These are phyloP conservation scores for Monosporozyma aerobia DNA, from an alignment of 805 yeast genomes.

Conservation along the genomic window DNA sequence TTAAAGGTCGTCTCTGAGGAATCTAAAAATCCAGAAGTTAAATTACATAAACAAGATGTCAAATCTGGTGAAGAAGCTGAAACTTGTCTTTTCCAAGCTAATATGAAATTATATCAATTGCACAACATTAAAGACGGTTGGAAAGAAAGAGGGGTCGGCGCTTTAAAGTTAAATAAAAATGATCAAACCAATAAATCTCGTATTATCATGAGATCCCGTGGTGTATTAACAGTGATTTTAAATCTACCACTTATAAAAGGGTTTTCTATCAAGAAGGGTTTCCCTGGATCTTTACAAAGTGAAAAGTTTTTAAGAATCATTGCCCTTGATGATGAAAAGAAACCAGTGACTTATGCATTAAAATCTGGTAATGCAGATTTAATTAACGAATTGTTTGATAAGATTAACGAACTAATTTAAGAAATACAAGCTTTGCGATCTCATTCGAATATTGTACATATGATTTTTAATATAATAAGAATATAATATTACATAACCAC, in stretches of 20 bases:
- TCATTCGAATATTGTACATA: neutral
- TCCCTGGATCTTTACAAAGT: constrained; percentile 74
- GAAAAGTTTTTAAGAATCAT: constrained; percentile 77
- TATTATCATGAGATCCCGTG: constrained; percentile 85
- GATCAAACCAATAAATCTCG: constrained; percentile 42
- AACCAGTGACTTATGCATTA: constrained; percentile 77
- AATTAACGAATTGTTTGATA: constrained; percentile 48
- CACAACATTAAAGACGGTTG: constrained; percentile 65
- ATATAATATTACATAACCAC: neutral
- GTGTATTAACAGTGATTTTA: constrained; percentile 70
- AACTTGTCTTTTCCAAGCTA: constrained; percentile 51
- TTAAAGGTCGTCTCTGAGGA: constrained; percentile 8
- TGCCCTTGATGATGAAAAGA: constrained; percentile 51
- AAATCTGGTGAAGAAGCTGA: constrained; percentile 92
- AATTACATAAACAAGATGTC: constrained; percentile 47
- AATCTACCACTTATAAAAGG: constrained; percentile 59
- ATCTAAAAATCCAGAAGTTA: constrained; percentile 28
- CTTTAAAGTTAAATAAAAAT: constrained; percentile 62
- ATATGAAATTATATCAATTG: constrained; percentile 74
- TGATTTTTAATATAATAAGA: neutral
- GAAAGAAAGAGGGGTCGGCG: constrained; percentile 93
- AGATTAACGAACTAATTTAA: constrained; percentile 8
- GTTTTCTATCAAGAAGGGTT: constrained; percentile 63
- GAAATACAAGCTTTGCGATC: neutral
- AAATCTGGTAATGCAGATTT: constrained; percentile 56